Percentiles rank a stretch among this genome's conserved stretches.
phyloP scores from a whole-genome alignment of 176 grass and related monocot species.

The Poa annua region DNA sequence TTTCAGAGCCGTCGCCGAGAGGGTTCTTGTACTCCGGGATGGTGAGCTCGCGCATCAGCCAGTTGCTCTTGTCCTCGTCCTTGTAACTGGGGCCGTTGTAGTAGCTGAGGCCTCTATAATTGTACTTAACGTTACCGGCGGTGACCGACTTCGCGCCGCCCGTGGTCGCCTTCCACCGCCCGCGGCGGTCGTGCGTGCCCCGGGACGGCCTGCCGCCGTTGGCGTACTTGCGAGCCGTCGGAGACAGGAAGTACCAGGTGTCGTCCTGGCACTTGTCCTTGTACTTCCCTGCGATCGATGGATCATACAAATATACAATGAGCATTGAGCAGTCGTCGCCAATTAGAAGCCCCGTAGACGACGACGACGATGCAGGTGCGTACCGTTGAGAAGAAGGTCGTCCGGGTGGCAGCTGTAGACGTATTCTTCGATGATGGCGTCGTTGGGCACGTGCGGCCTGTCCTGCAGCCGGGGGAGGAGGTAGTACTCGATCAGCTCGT shows the following conservation, averaged over 20 bases:
- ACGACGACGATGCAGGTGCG: no score
- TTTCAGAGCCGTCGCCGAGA: neutral
- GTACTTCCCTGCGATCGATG: slow-evolving; percentile 9
- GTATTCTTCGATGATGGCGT: slow-evolving; percentile 33
- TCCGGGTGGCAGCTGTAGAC: slow-evolving; percentile 35
- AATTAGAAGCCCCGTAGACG: no score
- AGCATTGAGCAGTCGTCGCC: neutral
- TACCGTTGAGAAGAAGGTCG: slow-evolving; percentile 24
- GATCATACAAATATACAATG: neutral
- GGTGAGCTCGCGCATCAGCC: slow-evolving; percentile 51
- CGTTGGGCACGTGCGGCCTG: neutral
- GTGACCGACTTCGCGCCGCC: neutral
- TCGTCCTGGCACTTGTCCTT: neutral
- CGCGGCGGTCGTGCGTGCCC: slow-evolving; percentile 29
- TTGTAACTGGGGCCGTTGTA: slow-evolving; percentile 1
- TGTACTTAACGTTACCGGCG: neutral
- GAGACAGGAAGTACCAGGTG: slow-evolving; percentile 48
- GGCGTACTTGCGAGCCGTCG: slow-evolving; percentile 40
- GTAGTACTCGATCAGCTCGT: slow-evolving; percentile 29
- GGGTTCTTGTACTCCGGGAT: slow-evolving; percentile 19
- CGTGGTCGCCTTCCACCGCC: slow-evolving; percentile 50
- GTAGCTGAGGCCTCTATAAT: slow-evolving; percentile 26
- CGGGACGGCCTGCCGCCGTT: slow-evolving; percentile 29
- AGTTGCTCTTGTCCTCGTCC: slow-evolving; percentile 38
- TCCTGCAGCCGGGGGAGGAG: slow-evolving; percentile 47